Evolutionary conservation across 2,329 filamentous ascomycete species (phyloP).

Genomic region (Elsinoe ampelina): DNA sequence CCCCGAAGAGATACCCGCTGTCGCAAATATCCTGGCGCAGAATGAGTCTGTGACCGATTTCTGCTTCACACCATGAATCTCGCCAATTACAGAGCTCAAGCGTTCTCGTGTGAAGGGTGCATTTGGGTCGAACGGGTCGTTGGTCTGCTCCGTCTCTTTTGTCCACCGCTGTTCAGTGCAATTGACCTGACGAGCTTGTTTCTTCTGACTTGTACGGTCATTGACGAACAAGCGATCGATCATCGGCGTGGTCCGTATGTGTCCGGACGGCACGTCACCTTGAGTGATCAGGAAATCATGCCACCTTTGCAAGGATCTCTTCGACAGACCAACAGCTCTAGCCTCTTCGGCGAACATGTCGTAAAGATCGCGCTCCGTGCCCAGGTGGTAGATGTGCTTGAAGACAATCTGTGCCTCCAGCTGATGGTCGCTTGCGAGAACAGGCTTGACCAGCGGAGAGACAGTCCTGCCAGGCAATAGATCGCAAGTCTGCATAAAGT

Average conservation of each 20-base stretch:
- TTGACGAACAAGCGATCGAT: conserved; percentile 24
- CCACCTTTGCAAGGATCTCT: conserved; percentile 28
- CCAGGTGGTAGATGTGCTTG: conserved; percentile 31
- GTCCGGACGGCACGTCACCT: conserved; percentile 30
- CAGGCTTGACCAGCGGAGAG: background rate
- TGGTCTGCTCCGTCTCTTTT: background rate
- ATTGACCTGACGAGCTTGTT: background rate
- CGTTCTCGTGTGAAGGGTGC: conserved; percentile 21
- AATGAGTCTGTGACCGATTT: conserved; percentile 54
- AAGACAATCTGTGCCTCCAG: conserved; percentile 19
- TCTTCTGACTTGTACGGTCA: background rate
- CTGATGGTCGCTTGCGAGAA: background rate
- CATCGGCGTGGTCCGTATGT: conserved; percentile 24
- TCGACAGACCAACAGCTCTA: conserved; percentile 22
- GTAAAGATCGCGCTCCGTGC: conserved; percentile 32
- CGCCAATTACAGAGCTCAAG: conserved; percentile 30
- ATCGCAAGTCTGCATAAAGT: background rate
- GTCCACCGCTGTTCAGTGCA: conserved; percentile 18
- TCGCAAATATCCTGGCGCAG: conserved; percentile 74
- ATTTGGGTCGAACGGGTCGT: background rate
- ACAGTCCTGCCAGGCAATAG: background rate
- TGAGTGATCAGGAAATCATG: conserved; percentile 31
- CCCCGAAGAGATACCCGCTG: conserved; percentile 62
- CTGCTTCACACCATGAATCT: conserved; percentile 34
- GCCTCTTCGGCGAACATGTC: conserved; percentile 31